A percentile compares a stretch with the other conserved stretches of the same genome.
phyloP scores from a whole-genome alignment of 805 yeast species.

The Schwanniomyces pseudopolymorphus region DNA sequence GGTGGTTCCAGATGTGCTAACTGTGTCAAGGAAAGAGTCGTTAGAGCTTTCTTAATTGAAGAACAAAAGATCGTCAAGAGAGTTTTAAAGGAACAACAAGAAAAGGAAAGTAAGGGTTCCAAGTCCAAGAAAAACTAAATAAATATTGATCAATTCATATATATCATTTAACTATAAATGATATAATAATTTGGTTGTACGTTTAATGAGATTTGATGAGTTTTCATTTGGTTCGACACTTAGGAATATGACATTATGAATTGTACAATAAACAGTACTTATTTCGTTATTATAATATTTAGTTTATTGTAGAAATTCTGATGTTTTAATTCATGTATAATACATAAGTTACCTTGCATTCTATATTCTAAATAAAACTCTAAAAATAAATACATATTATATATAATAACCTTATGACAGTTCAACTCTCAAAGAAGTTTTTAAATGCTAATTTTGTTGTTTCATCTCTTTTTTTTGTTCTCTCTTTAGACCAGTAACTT shows the following conservation, averaged over 20 bases:
- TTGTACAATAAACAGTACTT: not conserved
- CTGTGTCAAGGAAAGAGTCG: slow-evolving; percentile 99
- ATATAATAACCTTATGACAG: not conserved
- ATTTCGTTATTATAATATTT: not conserved
- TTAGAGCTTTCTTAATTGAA: slow-evolving; percentile 99
- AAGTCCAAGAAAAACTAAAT: slow-evolving; percentile 8
- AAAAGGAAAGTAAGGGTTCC: slow-evolving; percentile 67
- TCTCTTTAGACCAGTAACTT: slow-evolving; percentile 17
- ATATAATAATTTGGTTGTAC: not conserved
- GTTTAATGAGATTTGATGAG: not conserved
- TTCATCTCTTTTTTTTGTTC: slow-evolving; percentile 13
- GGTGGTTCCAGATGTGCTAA: slow-evolving; percentile 99
- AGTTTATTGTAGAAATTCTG: not conserved
- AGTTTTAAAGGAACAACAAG: slow-evolving; percentile 95
- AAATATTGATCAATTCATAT: not conserved
- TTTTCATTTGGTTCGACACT: not conserved
- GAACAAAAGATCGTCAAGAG: slow-evolving; percentile 99
- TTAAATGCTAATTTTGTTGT: slow-evolving; percentile 18
- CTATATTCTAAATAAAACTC: not conserved
- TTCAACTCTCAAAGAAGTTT: slow-evolving; percentile 9
- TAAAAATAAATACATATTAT: not conserved
- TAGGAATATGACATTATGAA: slow-evolving; percentile 1
- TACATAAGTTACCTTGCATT: slow-evolving; percentile 1
- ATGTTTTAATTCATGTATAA: not conserved
- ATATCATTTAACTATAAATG: not conserved